Conservation (phyloP, 2,329 filamentous ascomycete species). For the Cladosporium halotolerans region DNA sequence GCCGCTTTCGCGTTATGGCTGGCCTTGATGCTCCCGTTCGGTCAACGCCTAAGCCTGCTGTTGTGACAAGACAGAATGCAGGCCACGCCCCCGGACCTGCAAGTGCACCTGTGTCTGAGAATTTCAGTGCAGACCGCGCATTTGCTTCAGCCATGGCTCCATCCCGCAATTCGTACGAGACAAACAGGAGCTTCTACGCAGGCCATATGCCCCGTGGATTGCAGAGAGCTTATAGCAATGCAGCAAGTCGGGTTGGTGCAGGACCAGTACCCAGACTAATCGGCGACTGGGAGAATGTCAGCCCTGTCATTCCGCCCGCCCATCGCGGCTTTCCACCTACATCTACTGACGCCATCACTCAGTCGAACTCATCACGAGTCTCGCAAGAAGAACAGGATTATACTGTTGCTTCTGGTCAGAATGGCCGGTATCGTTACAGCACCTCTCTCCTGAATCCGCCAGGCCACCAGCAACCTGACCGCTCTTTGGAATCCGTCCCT, state of each 20-base stretch:
- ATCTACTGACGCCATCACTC: constrained; percentile 12
- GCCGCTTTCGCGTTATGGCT: constrained; percentile 31
- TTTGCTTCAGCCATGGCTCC: constrained; percentile 19
- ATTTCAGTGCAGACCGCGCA: constrained; percentile 22
- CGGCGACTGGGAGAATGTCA: constrained; percentile 25
- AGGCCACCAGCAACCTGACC: constrained; percentile 15
- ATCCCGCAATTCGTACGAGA: background rate
- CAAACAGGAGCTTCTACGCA: background rate
- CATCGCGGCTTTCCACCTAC: constrained; percentile 8
- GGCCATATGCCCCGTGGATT: constrained; percentile 22
- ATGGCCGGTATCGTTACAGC: constrained; percentile 20
- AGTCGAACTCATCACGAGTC: constrained; percentile 4
- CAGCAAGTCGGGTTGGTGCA: constrained; percentile 16
- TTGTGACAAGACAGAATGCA: constrained; percentile 14
- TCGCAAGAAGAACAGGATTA: constrained; percentile 19
- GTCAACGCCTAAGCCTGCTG: constrained; percentile 13
- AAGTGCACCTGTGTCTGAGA: constrained; percentile 22
- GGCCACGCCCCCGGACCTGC: constrained; percentile 12
- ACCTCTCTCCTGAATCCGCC: constrained; percentile 22
- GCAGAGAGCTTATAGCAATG: constrained; percentile 28
- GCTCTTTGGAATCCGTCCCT: background rate
- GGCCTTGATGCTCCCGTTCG: constrained; percentile 27
- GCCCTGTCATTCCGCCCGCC: constrained; percentile 15
- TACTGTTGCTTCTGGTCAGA: constrained; percentile 16
- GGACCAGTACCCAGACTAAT: constrained; percentile 19